These are phyloP conservation scores for Cupressus sempervirens DNA, from an alignment of 75 land plant species.

Conservation along the genomic window DNA sequence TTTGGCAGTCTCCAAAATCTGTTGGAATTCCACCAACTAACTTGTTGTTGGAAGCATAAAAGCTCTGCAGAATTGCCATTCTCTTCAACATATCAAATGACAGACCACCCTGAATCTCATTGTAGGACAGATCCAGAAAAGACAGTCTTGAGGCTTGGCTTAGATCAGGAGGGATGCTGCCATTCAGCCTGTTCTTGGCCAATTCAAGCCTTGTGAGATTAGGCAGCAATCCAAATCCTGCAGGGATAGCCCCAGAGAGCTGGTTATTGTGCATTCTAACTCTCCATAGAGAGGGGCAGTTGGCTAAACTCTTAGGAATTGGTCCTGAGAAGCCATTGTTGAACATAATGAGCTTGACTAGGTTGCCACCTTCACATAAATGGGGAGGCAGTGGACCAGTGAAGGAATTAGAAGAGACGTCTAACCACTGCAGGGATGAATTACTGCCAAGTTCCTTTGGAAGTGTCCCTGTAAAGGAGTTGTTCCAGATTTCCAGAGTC, in stretches of 20 bases:
- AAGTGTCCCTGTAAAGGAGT: slow-evolving; percentile 50
- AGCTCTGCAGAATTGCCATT: slow-evolving; percentile 53
- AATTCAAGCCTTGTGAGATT: slow-evolving; percentile 65
- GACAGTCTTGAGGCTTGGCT: slow-evolving; percentile 42
- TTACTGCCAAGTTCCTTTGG: slow-evolving; percentile 50
- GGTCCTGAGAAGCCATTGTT: slow-evolving; percentile 65
- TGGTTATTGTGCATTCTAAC: slow-evolving; percentile 69
- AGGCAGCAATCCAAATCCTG: slow-evolving; percentile 54
- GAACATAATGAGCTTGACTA: slow-evolving; percentile 67
- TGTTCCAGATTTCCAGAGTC: slow-evolving; percentile 74
- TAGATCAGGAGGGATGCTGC: slow-evolving; percentile 53
- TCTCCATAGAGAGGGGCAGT: slow-evolving; percentile 52
- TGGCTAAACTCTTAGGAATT: slow-evolving; percentile 44
- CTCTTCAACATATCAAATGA: slow-evolving; percentile 52
- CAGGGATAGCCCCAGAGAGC: slow-evolving; percentile 68
- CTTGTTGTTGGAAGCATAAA: slow-evolving; percentile 45
- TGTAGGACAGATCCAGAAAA: slow-evolving; percentile 61
- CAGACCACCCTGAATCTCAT: slow-evolving; percentile 41
- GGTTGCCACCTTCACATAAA: slow-evolving; percentile 46
- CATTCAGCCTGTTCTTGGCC: slow-evolving; percentile 47
- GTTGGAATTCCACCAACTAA: slow-evolving; percentile 40
- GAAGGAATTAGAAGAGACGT: slow-evolving; percentile 67
- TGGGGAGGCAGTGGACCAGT: slow-evolving; percentile 62
- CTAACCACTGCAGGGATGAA: slow-evolving; percentile 55
- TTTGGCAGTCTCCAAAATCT: slow-evolving; percentile 23